These are phyloP conservation scores for Camellia japonica DNA, from an alignment of 148 eudicot genomes.

Conservation along the genomic window DNA sequence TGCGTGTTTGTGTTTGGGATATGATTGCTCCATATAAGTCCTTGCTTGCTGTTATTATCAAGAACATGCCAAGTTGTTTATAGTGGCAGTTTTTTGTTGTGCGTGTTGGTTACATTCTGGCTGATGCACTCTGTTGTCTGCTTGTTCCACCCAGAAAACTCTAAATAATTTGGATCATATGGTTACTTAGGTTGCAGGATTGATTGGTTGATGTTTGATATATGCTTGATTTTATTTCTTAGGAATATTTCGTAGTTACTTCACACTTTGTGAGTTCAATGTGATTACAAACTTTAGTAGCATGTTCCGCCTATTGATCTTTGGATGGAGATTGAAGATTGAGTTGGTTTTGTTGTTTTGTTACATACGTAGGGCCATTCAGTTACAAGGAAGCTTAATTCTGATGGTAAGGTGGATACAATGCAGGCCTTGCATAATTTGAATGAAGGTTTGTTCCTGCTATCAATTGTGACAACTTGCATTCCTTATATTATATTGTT, in stretches of 20 bases:
- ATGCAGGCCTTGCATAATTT: conserved; percentile 73
- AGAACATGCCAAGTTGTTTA: neutral
- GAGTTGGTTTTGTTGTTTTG: conserved; percentile 5
- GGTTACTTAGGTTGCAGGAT: conserved; percentile 3
- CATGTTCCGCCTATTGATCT: neutral
- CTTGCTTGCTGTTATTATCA: neutral
- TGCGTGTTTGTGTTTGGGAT: too few relatives aligned
- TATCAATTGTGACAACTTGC: neutral
- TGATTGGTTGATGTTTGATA: neutral
- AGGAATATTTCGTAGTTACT: neutral
- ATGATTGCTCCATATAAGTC: neutral
- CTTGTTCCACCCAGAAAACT: neutral
- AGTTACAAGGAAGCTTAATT: conserved; percentile 60
- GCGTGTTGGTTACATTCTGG: neutral
- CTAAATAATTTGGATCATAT: neutral
- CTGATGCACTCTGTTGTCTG: neutral
- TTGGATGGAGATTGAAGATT: neutral
- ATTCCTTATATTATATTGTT: neutral
- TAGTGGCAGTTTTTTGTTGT: neutral
- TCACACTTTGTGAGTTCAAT: neutral
- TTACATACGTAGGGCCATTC: conserved; percentile 62
- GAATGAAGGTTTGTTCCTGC: conserved; percentile 51
- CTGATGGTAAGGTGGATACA: conserved; percentile 82
- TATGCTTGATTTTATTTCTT: neutral
- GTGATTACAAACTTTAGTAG: neutral